Conservation (phyloP, 805 yeast species). For the Cyberlindnera galapagoensis region DNA sequence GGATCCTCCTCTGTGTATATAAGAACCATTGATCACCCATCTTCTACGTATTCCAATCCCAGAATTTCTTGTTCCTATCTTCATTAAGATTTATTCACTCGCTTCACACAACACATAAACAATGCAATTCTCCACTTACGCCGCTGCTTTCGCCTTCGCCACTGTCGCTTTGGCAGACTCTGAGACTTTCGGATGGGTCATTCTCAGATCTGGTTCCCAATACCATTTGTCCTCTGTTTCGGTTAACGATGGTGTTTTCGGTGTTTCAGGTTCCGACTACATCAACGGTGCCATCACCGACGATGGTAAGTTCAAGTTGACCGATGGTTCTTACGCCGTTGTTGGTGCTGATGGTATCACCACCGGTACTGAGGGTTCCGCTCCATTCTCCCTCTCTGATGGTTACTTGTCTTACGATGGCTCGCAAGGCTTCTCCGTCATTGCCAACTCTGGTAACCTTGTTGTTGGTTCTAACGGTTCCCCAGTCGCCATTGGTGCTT, state of each 20-base stretch:
- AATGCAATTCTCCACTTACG: conserved; percentile 24
- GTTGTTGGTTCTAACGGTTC: conserved; percentile 10
- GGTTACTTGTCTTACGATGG: conserved; percentile 33
- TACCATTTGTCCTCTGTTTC: conserved; percentile 27
- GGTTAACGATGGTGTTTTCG: conserved; percentile 13
- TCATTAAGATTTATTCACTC: conserved; percentile 2
- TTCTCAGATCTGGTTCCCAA: conserved; percentile 30
- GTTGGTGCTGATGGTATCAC: conserved; percentile 23
- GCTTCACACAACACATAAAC: too few relatives aligned
- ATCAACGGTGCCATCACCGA: conserved; percentile 24
- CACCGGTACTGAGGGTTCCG: conserved; percentile 26
- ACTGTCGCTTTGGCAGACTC: conserved; percentile 31
- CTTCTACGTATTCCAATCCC: too few relatives aligned
- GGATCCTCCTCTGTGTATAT: too few relatives aligned
- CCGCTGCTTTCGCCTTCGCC: conserved; percentile 24
- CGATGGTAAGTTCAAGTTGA: conserved; percentile 26
- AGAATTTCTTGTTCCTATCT: not conserved
- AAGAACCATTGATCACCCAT: too few relatives aligned
- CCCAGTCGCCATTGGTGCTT: conserved; percentile 18
- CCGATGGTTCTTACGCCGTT: conserved; percentile 26
- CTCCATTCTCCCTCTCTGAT: conserved; percentile 33
- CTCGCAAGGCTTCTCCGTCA: conserved; percentile 32
- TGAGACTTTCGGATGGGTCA: conserved; percentile 27
- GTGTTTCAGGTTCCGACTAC: conserved; percentile 12
- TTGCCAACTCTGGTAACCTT: conserved; percentile 18